Percentiles rank a stretch among this genome's conserved stretches.
These are phyloP conservation scores for Lodderomyces jiufengensis DNA, from an alignment of 1,139 yeast genomes.

Conservation along the genomic window DNA sequence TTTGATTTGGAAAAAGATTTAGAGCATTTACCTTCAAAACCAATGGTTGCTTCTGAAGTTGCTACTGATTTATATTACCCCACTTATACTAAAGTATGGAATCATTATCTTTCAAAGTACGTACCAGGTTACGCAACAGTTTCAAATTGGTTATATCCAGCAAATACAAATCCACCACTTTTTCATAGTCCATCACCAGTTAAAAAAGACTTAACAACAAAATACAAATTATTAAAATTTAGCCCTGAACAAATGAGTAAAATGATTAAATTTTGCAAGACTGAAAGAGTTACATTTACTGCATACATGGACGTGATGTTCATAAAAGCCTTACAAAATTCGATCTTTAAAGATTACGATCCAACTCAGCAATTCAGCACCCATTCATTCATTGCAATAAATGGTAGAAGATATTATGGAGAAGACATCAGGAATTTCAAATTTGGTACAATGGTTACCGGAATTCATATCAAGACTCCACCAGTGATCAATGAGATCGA, in stretches of 20 bases:
- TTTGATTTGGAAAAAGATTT: conserved; percentile 12
- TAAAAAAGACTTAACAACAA: conserved; percentile 11
- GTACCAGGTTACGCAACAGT: conserved; percentile 10
- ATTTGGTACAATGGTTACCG: conserved; percentile 22
- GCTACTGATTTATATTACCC: conserved; percentile 15
- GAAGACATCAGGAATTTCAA: conserved; percentile 14
- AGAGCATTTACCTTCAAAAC: conserved; percentile 9
- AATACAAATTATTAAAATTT: conserved; percentile 18
- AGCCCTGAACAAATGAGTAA: conserved; percentile 11
- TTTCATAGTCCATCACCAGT: conserved; percentile 15
- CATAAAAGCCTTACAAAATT: conserved; percentile 22
- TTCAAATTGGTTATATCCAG: conserved; percentile 9
- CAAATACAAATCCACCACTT: conserved; percentile 9
- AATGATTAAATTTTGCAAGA: conserved; percentile 17
- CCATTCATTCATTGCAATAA: conserved; percentile 18
- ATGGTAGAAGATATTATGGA: conserved; percentile 28
- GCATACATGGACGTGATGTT: conserved; percentile 23
- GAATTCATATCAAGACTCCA: conserved; percentile 14
- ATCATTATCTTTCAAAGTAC: conserved; percentile 8
- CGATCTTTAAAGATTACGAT: conserved; percentile 16
- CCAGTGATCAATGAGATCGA: conserved; percentile 11
- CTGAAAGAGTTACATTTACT: conserved; percentile 24
- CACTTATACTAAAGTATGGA: conserved; percentile 5
- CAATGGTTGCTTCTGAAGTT: conserved; percentile 11
- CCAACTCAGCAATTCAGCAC: conserved; percentile 13